These are phyloP conservation scores for Lachancea nothofagi DNA, from an alignment of 805 yeast species.

Conservation along the genomic window DNA sequence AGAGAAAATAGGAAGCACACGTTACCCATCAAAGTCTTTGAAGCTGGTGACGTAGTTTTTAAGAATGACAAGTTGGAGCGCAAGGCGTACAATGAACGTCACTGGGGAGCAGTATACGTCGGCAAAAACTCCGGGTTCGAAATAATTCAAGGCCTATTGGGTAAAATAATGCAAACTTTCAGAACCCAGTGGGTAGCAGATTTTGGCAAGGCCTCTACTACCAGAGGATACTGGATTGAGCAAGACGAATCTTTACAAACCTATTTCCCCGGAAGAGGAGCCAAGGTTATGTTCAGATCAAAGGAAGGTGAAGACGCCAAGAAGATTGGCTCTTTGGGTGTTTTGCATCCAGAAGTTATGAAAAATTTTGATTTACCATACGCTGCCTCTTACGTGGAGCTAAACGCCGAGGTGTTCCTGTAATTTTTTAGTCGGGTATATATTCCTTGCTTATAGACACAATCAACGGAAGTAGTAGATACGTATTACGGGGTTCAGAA, in stretches of 20 bases:
- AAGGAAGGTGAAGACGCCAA: constrained; percentile 51
- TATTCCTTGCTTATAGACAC: constrained; percentile 4
- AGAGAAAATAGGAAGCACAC: constrained; percentile 95
- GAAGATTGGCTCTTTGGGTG: constrained; percentile 83
- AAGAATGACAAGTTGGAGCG: constrained; percentile 77
- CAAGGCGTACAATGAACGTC: constrained; percentile 85
- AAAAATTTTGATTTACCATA: constrained; percentile 82
- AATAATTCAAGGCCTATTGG: constrained; percentile 86
- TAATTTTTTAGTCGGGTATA: constrained; percentile 24
- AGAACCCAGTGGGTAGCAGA: constrained; percentile 78
- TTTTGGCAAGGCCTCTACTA: constrained; percentile 38
- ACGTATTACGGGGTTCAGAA: constrained; percentile 12
- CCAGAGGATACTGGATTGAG: constrained; percentile 84
- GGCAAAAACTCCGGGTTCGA: constrained; percentile 97
- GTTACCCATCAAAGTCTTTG: constrained; percentile 91
- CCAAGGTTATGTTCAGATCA: constrained; percentile 70
- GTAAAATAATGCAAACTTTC: constrained; percentile 92
- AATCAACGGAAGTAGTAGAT: neutral
- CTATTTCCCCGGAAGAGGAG: constrained; percentile 97
- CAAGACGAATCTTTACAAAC: constrained; percentile 61
- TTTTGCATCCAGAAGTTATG: constrained; percentile 91
- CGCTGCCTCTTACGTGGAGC: constrained; percentile 88
- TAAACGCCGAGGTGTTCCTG: constrained; percentile 83
- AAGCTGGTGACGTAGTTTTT: constrained; percentile 89
- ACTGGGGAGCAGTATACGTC: constrained; percentile 90